These are phyloP conservation scores for Calocera cornea DNA, from an alignment of 768 basidiomycete genomes.

Conservation along the genomic window DNA sequence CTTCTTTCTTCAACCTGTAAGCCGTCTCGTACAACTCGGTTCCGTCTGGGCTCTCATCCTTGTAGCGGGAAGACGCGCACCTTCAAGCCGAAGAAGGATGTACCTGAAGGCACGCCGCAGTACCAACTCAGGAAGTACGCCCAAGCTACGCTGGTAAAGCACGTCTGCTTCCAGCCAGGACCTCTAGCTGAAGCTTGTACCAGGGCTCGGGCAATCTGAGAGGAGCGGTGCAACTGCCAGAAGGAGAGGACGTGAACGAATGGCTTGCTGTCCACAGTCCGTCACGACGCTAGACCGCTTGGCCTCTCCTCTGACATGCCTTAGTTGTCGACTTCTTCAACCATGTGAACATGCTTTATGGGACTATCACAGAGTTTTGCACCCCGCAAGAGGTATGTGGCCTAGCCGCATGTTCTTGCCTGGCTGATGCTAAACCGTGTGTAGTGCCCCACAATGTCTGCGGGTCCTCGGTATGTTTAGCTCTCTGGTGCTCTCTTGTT, in stretches of 20 bases:
- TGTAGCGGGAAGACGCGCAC: constrained; percentile 78
- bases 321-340: constrained; percentile 99
- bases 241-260: constrained; percentile 93
- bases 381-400: constrained; percentile 70
- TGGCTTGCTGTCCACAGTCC: constrained; percentile 99
- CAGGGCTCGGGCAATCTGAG: constrained; percentile 93
- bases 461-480: constrained; percentile 63
- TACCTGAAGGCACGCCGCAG: constrained; percentile 92
- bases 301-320: neutral
- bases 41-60: constrained; percentile 3
- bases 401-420: neutral
- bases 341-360: constrained; percentile 98
- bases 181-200: neutral
- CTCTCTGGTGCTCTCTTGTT: neutral
- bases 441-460: constrained; percentile 95
- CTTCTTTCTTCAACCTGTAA: constrained; percentile 80
- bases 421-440: neutral
- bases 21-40: constrained; percentile 19
- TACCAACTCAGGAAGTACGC: constrained; percentile 97
- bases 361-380: constrained; percentile 96
- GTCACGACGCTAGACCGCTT: constrained; percentile 16
- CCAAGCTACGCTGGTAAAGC: constrained; percentile 73
- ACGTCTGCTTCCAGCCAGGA: neutral
- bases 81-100: constrained; percentile 91
- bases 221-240: constrained; percentile 82